phyloP scores from a whole-genome alignment of 2,329 filamentous ascomycete genomes.

The Apiospora phragmitis region DNA sequence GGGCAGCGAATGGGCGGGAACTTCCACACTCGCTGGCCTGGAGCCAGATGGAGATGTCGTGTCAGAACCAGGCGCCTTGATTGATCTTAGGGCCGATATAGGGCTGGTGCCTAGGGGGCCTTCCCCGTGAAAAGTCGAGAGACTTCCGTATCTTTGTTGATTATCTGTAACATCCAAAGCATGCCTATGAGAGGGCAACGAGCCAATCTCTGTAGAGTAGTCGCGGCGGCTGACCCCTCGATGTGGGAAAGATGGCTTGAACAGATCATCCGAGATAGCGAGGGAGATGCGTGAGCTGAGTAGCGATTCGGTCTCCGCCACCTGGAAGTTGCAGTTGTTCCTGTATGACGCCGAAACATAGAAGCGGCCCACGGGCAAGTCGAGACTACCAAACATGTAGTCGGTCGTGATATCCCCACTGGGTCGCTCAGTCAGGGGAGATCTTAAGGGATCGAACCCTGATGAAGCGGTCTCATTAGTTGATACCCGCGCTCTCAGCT shows the following conservation, averaged over 20 bases:
- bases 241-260: constrained; percentile 73
- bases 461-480: constrained; percentile 54
- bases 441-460: constrained; percentile 67
- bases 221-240: constrained; percentile 44
- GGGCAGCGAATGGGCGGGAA: constrained; percentile 54
- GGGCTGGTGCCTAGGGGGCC: constrained; percentile 79
- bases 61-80: constrained; percentile 61
- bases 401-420: constrained; percentile 65
- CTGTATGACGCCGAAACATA: constrained; percentile 82
- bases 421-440: constrained; percentile 66
- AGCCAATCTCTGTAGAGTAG: constrained; percentile 61
- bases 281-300: constrained; percentile 86
- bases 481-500: constrained; percentile 78
- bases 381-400: constrained; percentile 79
- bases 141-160: constrained; percentile 82
- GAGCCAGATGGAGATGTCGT: constrained; percentile 60
- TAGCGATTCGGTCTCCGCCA: constrained; percentile 88
- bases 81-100: constrained; percentile 77
- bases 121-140: constrained; percentile 87
- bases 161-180: constrained; percentile 54
- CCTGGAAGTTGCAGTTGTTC: constrained; percentile 83
- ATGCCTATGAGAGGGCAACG: constrained; percentile 67
- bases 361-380: constrained; percentile 83
- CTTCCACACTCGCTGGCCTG: constrained; percentile 44
- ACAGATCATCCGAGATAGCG: constrained; percentile 85